Evolutionary conservation across 805 yeast species (phyloP), one percentile per base, ranked within the genome.

Genomic region (Geotrichum ghanense): DNA sequence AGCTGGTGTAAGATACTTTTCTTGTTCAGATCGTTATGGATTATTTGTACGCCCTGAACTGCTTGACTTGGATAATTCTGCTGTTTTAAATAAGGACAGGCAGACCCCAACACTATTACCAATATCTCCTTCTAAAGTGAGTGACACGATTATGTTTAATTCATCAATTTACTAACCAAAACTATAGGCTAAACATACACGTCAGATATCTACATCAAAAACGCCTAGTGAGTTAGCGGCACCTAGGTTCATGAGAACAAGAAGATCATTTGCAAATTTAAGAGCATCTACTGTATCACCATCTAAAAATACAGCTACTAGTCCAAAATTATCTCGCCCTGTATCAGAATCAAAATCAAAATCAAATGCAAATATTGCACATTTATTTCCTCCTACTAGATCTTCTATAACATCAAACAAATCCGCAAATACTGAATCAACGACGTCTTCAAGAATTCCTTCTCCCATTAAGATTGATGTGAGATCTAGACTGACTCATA

Each of bases 1-100:
- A 24, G 76, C 77, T 25, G 88, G 85, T 0, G 59, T 55, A 0
- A 56, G 68, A 31, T 73, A 83, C 52, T 89, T 90, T 59, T 58
- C 66, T 2, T 77, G 87, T 31, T 55, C 56, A 3, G 53, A 53
- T 0, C 71, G 73, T n/a, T 79, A 84, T 55, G 97, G 97, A 3
- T 78, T 86, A 7, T 86, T 90, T 62, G 78, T 88, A 12, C 74
- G 76, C 46, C 90, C 95, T 0, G 81, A 79, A 48, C 45, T 35
- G 14, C 31, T 41, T 4, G 35, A 24, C 21, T 3, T 12, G 12
- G 17, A n/a, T n/a, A 6, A 5, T 6, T 31, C 4, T 7, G 16
- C 12, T 31, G 16, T 16, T n/a, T 19, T 19, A 6, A 16, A n/a
- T n/a, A n/a, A n/a, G 37, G 37, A 31, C 17, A 10, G 5, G 19